Evolutionary conservation across 257 asterid genomes (phyloP).

Genomic region (Cinchona pubescens): DNA sequence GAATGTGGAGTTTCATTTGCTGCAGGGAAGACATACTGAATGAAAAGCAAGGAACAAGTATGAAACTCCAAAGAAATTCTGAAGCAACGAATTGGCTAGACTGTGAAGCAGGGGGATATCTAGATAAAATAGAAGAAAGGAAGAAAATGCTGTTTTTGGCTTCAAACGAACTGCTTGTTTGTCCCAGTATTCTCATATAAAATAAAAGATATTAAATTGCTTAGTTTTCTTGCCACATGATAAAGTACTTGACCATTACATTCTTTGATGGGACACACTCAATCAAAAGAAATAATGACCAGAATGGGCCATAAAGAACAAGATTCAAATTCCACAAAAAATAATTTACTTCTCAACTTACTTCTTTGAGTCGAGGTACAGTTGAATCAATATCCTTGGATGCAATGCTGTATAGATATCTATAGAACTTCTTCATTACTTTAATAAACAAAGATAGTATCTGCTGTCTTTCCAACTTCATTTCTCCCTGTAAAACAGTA

Average conservation of each 20-base stretch:
- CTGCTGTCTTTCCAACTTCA: slow-evolving; percentile 71
- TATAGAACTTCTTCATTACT: slow-evolving; percentile 72
- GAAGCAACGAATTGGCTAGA: not conserved
- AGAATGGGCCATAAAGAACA: not conserved
- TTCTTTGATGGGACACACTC: not conserved
- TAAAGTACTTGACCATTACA: not conserved
- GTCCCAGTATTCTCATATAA: not conserved
- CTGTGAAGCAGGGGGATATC: not conserved
- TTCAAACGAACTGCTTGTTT: not conserved
- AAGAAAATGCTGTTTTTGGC: not conserved
- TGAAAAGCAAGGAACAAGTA: not conserved
- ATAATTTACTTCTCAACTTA: slow-evolving; percentile 30
- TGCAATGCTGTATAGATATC: slow-evolving; percentile 39
- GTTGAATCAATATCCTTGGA: slow-evolving; percentile 45
- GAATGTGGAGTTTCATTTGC: not conserved
- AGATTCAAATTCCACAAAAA: not conserved
- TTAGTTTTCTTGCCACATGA: not conserved
- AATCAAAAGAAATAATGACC: not conserved
- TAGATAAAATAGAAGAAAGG: not conserved
- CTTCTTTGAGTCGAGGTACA: slow-evolving; percentile 59
- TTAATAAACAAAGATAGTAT: slow-evolving; percentile 57
- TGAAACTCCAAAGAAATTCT: not conserved
- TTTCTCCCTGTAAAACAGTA: slow-evolving; percentile 54
- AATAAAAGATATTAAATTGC: no score
- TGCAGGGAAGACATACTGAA: not conserved